Conservation (phyloP, 768 basidiomycete genomes). For the Auricularia auricula-judae region DNA sequence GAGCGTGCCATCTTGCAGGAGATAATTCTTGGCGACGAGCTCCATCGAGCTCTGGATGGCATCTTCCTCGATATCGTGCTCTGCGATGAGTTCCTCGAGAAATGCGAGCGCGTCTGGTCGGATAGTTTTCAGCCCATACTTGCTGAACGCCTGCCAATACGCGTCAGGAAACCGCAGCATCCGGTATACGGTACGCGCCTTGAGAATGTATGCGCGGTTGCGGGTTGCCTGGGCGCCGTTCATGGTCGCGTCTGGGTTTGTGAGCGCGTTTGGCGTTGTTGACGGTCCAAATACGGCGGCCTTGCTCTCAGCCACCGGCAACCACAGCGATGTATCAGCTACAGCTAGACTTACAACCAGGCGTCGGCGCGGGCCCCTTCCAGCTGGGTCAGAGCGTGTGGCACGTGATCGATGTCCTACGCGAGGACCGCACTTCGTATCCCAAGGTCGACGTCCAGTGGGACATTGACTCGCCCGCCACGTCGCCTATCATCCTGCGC, state of each 20-base stretch:
- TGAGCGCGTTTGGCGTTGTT: neutral
- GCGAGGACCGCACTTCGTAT: constrained; percentile 54
- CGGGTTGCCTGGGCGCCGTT: neutral
- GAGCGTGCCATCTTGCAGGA: constrained; percentile 70
- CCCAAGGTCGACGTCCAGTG: constrained; percentile 80
- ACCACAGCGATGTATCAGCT: constrained; percentile 55
- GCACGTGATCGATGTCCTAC: constrained; percentile 59
- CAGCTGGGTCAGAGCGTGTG: constrained; percentile 73
- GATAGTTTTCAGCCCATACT: constrained; percentile 70
- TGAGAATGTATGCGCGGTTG: neutral
- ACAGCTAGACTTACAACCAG: constrained; percentile 68
- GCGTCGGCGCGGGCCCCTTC: constrained; percentile 65
- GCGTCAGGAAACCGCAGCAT: neutral
- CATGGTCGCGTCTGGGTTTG: neutral
- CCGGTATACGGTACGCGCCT: neutral
- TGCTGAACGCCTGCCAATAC: constrained; percentile 58
- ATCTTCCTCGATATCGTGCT: constrained; percentile 58
- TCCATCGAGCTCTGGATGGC: constrained; percentile 70
- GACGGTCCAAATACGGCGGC: neutral
- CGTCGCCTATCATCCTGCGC: constrained; percentile 67
- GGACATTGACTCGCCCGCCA: constrained; percentile 58
- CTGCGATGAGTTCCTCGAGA: constrained; percentile 57
- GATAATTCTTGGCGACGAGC: constrained; percentile 75
- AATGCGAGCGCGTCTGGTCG: constrained; percentile 67
- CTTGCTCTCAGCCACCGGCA: neutral